phyloP scores from a whole-genome alignment of 306 rosid genomes.

The Mimosa pudica region DNA sequence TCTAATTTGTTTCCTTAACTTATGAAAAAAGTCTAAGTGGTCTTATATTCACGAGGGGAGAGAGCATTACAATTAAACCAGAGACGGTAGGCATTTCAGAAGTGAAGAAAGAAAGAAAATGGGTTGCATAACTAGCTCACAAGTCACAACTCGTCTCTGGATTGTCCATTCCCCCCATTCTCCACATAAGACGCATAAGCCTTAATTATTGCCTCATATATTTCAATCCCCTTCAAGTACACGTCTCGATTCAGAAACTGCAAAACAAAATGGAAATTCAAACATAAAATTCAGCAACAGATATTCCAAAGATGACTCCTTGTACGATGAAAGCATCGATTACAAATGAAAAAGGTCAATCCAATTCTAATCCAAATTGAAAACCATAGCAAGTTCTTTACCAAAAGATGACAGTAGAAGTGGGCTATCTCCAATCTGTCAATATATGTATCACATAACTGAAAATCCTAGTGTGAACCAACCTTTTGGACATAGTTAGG shows the following conservation, averaged over 20 bases:
- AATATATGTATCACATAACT: not conserved
- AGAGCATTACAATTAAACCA: slow-evolving; percentile 13
- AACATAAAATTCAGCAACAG: slow-evolving; percentile 3
- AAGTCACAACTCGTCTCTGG: slow-evolving; percentile 86
- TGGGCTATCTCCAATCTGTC: not conserved
- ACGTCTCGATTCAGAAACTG: slow-evolving; percentile 84
- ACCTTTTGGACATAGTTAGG: not conserved
- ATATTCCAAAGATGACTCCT: slow-evolving; percentile 20
- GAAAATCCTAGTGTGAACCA: slow-evolving; percentile 10
- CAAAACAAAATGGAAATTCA: slow-evolving; percentile 35
- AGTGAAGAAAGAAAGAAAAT: not conserved
- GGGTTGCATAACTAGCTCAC: slow-evolving; percentile 36
- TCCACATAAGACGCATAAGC: slow-evolving; percentile 64
- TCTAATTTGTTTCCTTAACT: no score
- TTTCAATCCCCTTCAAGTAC: slow-evolving; percentile 79
- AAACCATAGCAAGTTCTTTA: not conserved
- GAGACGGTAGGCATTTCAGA: not conserved
- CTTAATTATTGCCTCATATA: slow-evolving; percentile 69
- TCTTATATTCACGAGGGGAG: no score
- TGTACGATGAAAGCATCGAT: not conserved
- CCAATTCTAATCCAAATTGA: not conserved
- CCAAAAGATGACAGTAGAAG: slow-evolving; percentile 1
- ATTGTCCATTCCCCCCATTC: slow-evolving; percentile 32
- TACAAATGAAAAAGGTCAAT: not conserved
- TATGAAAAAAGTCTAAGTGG: no score